Evolutionary conservation across 2,329 filamentous ascomycete genomes (phyloP).

Genomic region (Colletotrichum neosansevieriae): DNA sequence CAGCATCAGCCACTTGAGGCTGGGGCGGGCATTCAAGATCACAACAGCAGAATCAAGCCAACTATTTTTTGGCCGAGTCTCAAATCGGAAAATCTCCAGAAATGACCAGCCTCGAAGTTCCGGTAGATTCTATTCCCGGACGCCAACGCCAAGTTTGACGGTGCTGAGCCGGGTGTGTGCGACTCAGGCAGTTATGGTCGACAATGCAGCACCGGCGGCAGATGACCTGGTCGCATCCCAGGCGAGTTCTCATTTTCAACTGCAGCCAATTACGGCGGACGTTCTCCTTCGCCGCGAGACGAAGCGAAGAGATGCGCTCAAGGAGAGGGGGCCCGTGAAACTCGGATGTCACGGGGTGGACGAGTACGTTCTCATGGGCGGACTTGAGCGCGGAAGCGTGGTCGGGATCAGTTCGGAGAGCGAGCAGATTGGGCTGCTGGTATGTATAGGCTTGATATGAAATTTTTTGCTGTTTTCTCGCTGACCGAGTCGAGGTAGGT

Average conservation of each 20-base stretch:
- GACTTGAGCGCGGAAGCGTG: constrained; percentile 63
- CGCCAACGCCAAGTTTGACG: background rate
- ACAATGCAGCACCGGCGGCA: background rate
- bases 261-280: constrained; percentile 59
- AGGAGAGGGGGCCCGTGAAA: constrained; percentile 47
- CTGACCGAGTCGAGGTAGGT: constrained; percentile 48
- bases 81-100: background rate
- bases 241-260: constrained; percentile 59
- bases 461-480: too few relatives aligned
- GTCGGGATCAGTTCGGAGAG: constrained; percentile 67
- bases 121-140: background rate
- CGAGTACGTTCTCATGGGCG: constrained; percentile 57
- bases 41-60: background rate
- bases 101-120: background rate
- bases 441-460: constrained; percentile 47
- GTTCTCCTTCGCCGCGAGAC: constrained; percentile 56
- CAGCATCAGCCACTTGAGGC: background rate
- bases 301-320: constrained; percentile 49
- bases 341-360: constrained; percentile 65
- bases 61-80: background rate
- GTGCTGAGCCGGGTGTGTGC: constrained; percentile 1
- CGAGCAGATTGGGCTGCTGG: constrained; percentile 60
- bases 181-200: background rate
- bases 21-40: too few relatives aligned
- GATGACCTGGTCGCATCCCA: constrained; percentile 49